Base-by-base conservation (phyloP, 192 early-diverging fungal genomes). In the Thoreauomyces humboldtii region DNA sequence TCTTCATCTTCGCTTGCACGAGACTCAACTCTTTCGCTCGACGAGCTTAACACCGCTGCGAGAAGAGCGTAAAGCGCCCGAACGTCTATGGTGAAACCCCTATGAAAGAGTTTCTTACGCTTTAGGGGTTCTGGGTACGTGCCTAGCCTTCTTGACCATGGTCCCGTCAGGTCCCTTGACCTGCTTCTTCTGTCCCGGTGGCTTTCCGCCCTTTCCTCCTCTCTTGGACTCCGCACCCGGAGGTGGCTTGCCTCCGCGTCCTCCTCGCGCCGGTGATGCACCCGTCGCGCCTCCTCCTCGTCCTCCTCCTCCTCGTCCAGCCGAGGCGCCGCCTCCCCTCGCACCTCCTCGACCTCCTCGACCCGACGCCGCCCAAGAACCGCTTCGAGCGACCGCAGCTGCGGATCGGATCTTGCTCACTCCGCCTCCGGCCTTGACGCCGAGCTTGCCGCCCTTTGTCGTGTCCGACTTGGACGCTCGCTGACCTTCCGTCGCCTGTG, bases 401-500 rank as follows among this genome's bases (percentile, higher is more conserved):
- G 38, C 38, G 38, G 38, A 9, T 5, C 50, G 50, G 50, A 52
- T 31, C 24, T 52, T 52, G 50, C 19, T 15, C 4, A 52, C 50
- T 52, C 21, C 38, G 17, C 38, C 38, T 41, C 38, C 38, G 38
- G 38, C n/a, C n/a, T n/a, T n/a, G n/a, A n/a, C n/a, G n/a, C n/a
- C n/a, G n/a, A n/a, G n/a, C n/a, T n/a, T n/a, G 14, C 55, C 55
- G 29, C 55, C 55, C 35, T 57, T 57, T 31, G 38, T 36, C 2
- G 55, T 19, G 55, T 57, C 55, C n/a, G 55, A 37, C 34, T 36
- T 22, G 19, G 50, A 52, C 15, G 50, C 50, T 17, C 50, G 50
- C 6, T 22, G 6, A 15, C 50, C 50, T 28, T 52, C 50, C 6
- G 27, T 52, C 32, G 25, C 50, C 50, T 52, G n/a, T n/a, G n/a